phyloP scores from a whole-genome alignment of 2,329 filamentous ascomycete genomes.

The Onygena corvina region DNA sequence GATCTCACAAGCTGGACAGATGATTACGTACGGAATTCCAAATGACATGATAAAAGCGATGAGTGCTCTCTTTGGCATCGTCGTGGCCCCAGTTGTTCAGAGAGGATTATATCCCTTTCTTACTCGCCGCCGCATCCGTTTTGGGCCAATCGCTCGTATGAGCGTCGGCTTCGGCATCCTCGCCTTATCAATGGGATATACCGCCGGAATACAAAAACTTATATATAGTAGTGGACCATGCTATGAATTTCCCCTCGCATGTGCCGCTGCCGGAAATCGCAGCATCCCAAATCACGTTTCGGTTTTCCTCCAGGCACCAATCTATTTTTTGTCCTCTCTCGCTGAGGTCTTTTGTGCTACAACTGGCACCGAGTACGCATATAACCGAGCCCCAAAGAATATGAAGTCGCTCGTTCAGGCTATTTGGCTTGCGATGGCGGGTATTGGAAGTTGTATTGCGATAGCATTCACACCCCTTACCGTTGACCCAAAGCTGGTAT shows the following conservation, averaged over 20 bases:
- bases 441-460: too few species aligned
- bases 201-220: slow-evolving; percentile 45
- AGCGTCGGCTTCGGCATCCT: slow-evolving; percentile 45
- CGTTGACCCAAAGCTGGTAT: too few species aligned
- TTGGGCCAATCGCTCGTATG: slow-evolving; percentile 46
- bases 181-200: slow-evolving; percentile 44
- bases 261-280: background rate
- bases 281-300: slow-evolving; percentile 8
- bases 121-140: slow-evolving; percentile 40
- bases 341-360: slow-evolving; percentile 28
- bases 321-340: slow-evolving; percentile 19
- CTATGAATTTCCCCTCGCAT: slow-evolving; percentile 7
- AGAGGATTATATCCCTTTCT: slow-evolving; percentile 46
- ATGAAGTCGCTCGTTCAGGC: slow-evolving; percentile 19
- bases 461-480: too few species aligned
- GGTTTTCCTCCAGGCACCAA: slow-evolving; percentile 4
- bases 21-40: slow-evolving; percentile 41
- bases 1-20: slow-evolving; percentile 43
- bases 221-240: slow-evolving; percentile 36
- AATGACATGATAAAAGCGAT: slow-evolving; percentile 52
- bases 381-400: slow-evolving; percentile 49
- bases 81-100: slow-evolving; percentile 42
- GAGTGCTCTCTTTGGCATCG: slow-evolving; percentile 48
- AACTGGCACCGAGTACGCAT: slow-evolving; percentile 56
- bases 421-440: slow-evolving; percentile 14